Conservation (phyloP, 75 land plant genomes). For the Pinus taeda region DNA sequence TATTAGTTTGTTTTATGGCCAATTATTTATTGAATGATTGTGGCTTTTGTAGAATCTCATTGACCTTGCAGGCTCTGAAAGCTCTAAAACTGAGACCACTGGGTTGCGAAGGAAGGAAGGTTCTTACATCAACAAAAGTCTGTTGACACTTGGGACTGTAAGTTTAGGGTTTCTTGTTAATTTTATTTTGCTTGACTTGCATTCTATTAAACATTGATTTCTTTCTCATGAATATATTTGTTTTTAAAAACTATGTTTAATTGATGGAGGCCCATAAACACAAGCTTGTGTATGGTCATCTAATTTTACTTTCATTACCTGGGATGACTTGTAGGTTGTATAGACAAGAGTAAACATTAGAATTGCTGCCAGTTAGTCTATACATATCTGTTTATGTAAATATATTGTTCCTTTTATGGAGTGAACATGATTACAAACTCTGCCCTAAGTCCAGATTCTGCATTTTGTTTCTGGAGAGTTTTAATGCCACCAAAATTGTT, state of each 20-base stretch:
- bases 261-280: too few species aligned
- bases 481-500: background rate
- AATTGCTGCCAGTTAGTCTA: background rate
- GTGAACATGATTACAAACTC: too few species aligned
- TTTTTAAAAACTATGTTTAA: background rate
- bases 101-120: slow-evolving; percentile 86
- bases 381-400: background rate
- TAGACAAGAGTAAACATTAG: background rate
- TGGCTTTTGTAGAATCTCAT: slow-evolving; percentile 79
- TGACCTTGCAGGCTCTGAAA: slow-evolving; percentile 95
- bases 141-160: slow-evolving; percentile 77
- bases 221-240: background rate
- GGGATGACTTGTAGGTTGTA: background rate
- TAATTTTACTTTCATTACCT: background rate
- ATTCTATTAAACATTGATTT: background rate
- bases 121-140: slow-evolving; percentile 85
- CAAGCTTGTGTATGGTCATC: background rate
- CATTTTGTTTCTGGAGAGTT: background rate
- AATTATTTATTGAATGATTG: background rate
- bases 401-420: too few species aligned
- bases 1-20: background rate
- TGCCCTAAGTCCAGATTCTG: too few species aligned
- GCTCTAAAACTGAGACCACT: slow-evolving; percentile 84
- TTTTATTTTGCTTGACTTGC: background rate
- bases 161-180: slow-evolving; percentile 7